phyloP scores from a whole-genome alignment of 2,329 filamentous ascomycete species.

The Pyrenochaeta sp. region DNA sequence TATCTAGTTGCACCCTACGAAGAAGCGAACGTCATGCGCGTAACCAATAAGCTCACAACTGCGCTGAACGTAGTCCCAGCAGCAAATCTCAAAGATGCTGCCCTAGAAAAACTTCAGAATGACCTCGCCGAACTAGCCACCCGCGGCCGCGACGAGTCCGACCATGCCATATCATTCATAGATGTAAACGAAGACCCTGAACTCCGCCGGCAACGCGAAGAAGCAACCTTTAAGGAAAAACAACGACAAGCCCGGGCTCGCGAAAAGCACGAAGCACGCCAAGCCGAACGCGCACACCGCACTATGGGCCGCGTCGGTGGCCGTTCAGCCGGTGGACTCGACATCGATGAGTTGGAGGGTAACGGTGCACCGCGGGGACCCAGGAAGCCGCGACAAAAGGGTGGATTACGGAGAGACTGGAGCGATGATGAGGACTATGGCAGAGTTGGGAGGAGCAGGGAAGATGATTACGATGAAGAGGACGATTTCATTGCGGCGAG shows the following conservation, averaged over 20 bases:
- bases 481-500: constrained; percentile 81
- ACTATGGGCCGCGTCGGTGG: constrained; percentile 59
- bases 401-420: constrained; percentile 55
- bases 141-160: constrained; percentile 55
- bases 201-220: constrained; percentile 75
- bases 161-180: constrained; percentile 70
- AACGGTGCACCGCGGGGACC: constrained; percentile 50
- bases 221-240: constrained; percentile 77
- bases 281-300: constrained; percentile 65
- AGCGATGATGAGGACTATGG: constrained; percentile 84
- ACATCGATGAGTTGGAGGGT: constrained; percentile 66
- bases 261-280: constrained; percentile 72
- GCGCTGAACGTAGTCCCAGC: constrained; percentile 75
- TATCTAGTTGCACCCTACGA: constrained; percentile 78
- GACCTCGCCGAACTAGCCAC: constrained; percentile 71
- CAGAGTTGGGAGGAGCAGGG: constrained; percentile 64
- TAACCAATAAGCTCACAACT: constrained; percentile 79
- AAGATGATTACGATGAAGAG: constrained; percentile 80
- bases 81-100: constrained; percentile 73
- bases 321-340: constrained; percentile 67
- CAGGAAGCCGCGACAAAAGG: constrained; percentile 46
- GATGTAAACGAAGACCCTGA: constrained; percentile 78
- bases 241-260: constrained; percentile 68
- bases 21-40: constrained; percentile 71
- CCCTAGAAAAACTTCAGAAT: constrained; percentile 72